Base-by-base conservation (phyloP, 371 early-diverging fungal genomes). In the Mucor ambiguus region DNA sequence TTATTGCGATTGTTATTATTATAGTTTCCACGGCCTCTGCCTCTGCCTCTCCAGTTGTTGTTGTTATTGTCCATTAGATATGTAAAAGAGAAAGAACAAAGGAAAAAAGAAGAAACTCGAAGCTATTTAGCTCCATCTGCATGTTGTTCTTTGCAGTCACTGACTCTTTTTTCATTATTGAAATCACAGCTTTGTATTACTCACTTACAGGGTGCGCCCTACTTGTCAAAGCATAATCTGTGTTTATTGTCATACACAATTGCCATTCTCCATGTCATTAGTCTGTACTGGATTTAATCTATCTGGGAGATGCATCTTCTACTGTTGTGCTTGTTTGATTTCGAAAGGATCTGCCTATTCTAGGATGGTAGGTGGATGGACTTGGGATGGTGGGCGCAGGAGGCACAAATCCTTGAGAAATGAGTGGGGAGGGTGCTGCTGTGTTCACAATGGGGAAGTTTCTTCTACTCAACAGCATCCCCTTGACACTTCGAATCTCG, bases 401-500 rank as follows among this genome's bases (percentile, higher is more conserved):
- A 22, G 61, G 14, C 10, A 56, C n/a, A 33, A 64, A 4, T 7
- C 58, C 18, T 18, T 24, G 9, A n/a, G 58, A 12, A 6, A 16
- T 28, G 10, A 14, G 28, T 28, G 11, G 33, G n/a, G 32, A 37
- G 30, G 56, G 32, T 3, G 56, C 14, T 32, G 30, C 20, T 3
- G 52, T 52, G 6, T 56, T 41, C 0, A 44, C 46, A 18, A 66
- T 61, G 9, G 76, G 76, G n/a, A 76, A 76, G 29, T 72, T 76
- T 20, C 71, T 61, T 65, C 76, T 54, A 11, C 70, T 76, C 30
- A 76, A 30, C 57, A 76, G 46, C 16, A 60, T 38, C 4, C 76
- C 76, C 24, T 76, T 76, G 18, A 76, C 37, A 33, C 71, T 67
- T 43, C 76, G 58, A 33, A 76, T 76, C 18, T 76, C 73, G 28